Evolutionary conservation across 1,139 yeast species (phyloP).

Genomic region (Pneumocystis sp.): DNA sequence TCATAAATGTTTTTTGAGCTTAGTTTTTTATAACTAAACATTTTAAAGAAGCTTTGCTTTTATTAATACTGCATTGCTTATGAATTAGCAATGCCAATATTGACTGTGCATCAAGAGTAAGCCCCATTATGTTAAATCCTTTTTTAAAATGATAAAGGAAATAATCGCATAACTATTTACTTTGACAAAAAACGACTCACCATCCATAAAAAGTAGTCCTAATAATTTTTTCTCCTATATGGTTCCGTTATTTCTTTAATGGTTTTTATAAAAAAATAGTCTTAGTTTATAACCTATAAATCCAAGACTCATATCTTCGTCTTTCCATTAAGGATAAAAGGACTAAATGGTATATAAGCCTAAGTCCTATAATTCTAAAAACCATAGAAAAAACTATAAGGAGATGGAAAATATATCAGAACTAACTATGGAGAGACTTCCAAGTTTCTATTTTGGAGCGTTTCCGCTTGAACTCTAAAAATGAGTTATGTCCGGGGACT

Average conservation of each 20-base stretch:
- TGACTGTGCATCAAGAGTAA: background rate
- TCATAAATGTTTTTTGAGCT: background rate
- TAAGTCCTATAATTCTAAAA: background rate
- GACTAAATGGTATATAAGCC: background rate
- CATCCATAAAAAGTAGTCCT: background rate
- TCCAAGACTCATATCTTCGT: background rate
- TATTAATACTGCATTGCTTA: background rate
- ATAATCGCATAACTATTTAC: background rate
- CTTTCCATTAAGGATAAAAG: background rate
- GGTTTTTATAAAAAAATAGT: background rate
- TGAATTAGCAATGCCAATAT: background rate
- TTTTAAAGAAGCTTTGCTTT: background rate
- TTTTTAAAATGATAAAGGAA: background rate
- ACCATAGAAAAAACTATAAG: background rate
- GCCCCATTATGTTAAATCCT: background rate
- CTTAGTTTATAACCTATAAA: background rate
- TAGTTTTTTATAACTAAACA: background rate
- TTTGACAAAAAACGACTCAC: background rate
- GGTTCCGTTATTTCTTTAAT: background rate
- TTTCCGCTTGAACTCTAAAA: background rate
- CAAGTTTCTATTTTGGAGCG: background rate
- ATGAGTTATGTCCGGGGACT: conserved; percentile 1
- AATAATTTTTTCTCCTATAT: background rate
- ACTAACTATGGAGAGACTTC: background rate
- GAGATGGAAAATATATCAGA: background rate